Evolutionary conservation across 163 green algal genomes (phyloP).

Genomic region (Scenedesmus sp.): DNA sequence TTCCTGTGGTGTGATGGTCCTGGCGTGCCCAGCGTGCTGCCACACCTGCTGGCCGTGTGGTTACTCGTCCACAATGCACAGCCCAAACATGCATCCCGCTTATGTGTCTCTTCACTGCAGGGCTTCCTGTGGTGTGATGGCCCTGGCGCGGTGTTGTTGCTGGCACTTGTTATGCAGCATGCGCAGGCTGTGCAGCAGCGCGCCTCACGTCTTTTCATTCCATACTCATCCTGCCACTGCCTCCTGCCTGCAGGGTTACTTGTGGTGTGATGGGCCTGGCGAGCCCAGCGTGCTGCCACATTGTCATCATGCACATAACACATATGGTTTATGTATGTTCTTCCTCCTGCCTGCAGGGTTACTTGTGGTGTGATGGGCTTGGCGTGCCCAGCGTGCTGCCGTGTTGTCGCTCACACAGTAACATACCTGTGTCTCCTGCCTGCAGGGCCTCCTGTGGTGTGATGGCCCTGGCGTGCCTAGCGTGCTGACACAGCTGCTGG

Average conservation of each 20-base stretch:
- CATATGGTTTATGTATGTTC: not conserved
- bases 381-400: not conserved
- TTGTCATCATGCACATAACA: not conserved
- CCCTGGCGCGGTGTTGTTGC: not conserved
- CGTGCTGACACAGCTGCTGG: slow-evolving; percentile 54
- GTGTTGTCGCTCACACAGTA: not conserved
- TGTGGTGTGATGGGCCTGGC: not conserved
- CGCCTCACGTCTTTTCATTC: too few relatives aligned
- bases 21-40: slow-evolving; percentile 44
- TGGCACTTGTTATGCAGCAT: not conserved
- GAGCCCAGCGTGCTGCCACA: not conserved
- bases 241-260: not conserved
- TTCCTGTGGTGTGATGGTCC: slow-evolving; percentile 67
- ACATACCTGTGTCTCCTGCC: not conserved
- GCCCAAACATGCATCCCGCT: too few relatives aligned
- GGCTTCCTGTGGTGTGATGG: slow-evolving; percentile 68
- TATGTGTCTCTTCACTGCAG: slow-evolving; percentile 25
- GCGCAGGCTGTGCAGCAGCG: too few relatives aligned
- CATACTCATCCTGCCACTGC: not conserved
- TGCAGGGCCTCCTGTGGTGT: slow-evolving; percentile 68
- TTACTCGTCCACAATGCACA: too few relatives aligned
- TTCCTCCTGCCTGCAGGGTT: slow-evolving; percentile 40
- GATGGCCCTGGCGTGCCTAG: slow-evolving; percentile 44
- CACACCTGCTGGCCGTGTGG: slow-evolving; percentile 48
- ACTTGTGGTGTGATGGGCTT: slow-evolving; percentile 61